These are phyloP conservation scores for Suhomyces xylopsoci DNA, from an alignment of 805 yeast genomes.

Conservation along the genomic window DNA sequence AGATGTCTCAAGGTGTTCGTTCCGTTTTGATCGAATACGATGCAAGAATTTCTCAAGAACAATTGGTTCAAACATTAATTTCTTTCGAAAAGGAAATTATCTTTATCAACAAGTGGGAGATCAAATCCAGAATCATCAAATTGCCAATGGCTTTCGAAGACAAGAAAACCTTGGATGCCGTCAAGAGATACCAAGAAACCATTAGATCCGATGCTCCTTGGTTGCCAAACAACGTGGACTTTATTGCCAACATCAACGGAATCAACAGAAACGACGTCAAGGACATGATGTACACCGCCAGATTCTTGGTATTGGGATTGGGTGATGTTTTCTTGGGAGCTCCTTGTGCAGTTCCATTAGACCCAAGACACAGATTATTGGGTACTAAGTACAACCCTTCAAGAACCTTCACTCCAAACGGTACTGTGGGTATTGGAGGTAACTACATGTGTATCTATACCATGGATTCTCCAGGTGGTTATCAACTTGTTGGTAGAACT, in stretches of 20 bases:
- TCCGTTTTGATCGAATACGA: constrained; percentile 88
- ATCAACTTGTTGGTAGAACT: constrained; percentile 94
- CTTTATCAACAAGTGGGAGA: constrained; percentile 77
- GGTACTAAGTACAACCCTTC: constrained; percentile 97
- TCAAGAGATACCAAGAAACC: constrained; percentile 87
- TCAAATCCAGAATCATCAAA: constrained; percentile 75
- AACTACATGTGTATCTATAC: constrained; percentile 98
- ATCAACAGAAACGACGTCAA: constrained; percentile 71
- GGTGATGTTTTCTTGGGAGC: constrained; percentile 98
- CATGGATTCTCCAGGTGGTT: constrained; percentile 98
- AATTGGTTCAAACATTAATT: constrained; percentile 59
- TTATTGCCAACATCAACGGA: constrained; percentile 85
- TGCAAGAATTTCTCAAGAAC: constrained; percentile 60
- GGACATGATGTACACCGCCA: constrained; percentile 83
- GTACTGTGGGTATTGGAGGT: constrained; percentile 97
- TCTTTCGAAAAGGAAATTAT: constrained; percentile 75
- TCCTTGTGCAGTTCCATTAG: constrained; percentile 97
- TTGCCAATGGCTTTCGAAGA: constrained; percentile 98
- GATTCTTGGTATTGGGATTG: constrained; percentile 88
- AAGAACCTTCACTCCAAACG: constrained; percentile 92
- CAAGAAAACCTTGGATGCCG: constrained; percentile 82
- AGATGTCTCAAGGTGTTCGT: constrained; percentile 96
- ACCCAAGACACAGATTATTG: constrained; percentile 88
- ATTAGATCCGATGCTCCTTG: constrained; percentile 93
- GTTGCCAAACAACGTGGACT: constrained; percentile 97